A percentile compares a stretch with the other conserved stretches of the same genome.
These are phyloP conservation scores for Tephrocybe sp. DNA, from an alignment of 768 basidiomycete genomes.

Conservation along the genomic window DNA sequence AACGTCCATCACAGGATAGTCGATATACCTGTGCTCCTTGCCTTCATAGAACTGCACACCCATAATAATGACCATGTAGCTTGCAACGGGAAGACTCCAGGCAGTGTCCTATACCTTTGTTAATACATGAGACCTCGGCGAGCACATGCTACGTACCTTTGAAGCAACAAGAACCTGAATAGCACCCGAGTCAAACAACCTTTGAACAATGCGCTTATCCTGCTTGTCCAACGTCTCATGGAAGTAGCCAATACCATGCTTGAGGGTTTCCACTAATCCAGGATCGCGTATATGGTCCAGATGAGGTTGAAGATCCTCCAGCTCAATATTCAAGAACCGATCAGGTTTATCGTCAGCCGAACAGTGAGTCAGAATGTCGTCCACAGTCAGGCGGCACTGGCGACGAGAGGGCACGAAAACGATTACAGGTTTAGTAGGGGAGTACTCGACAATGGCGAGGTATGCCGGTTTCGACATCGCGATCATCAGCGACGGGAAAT, in stretches of 20 bases:
- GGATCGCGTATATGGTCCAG: slow-evolving; percentile 81
- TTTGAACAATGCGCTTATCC: slow-evolving; percentile 92
- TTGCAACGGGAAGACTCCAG: slow-evolving; percentile 91
- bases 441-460: slow-evolving; percentile 85
- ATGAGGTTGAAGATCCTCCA: slow-evolving; percentile 81
- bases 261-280: slow-evolving; percentile 73
- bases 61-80: slow-evolving; percentile 99
- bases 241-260: slow-evolving; percentile 91
- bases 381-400: slow-evolving; percentile 92
- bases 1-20: slow-evolving; percentile 98
- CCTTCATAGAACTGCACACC: slow-evolving; percentile 98
- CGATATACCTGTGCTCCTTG: slow-evolving; percentile 96
- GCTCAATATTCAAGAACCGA: slow-evolving; percentile 87
- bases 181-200: slow-evolving; percentile 90
- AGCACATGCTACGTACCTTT: slow-evolving; percentile 50
- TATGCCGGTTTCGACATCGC: slow-evolving; percentile 99
- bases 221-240: slow-evolving; percentile 92
- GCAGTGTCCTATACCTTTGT: slow-evolving; percentile 70
- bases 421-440: slow-evolving; percentile 83
- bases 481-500: slow-evolving; percentile 98
- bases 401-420: slow-evolving; percentile 91
- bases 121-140: neutral
- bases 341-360: slow-evolving; percentile 81
- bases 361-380: slow-evolving; percentile 87
- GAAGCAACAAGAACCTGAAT: slow-evolving; percentile 94